Percentiles rank a stretch among this genome's conserved stretches.
These are phyloP conservation scores for Neurospora sp. DNA, from an alignment of 495 filamentous ascomycete genomes.

Conservation along the genomic window DNA sequence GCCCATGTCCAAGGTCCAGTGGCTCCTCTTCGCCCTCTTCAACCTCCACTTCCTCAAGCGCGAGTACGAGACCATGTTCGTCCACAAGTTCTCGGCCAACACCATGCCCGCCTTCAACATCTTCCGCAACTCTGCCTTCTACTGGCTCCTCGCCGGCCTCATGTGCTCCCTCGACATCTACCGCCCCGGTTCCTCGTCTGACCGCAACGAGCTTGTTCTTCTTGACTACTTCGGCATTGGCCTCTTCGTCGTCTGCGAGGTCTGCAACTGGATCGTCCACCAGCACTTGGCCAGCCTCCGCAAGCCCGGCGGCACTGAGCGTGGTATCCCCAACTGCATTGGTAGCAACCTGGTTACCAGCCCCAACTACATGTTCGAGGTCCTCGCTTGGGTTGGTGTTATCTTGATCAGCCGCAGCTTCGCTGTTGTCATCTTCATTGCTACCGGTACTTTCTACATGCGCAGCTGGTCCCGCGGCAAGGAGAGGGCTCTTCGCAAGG, in stretches of 20 bases:
- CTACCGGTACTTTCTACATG: conserved; percentile 65
- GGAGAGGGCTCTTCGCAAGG: conserved; percentile 77
- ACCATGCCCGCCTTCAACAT: conserved; percentile 86
- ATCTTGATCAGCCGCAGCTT: conserved; percentile 65
- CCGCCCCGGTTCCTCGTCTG: conserved; percentile 53
- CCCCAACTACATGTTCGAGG: conserved; percentile 96
- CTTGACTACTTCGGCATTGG: conserved; percentile 52
- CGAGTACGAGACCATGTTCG: conserved; percentile 85
- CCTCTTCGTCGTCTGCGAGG: conserved; percentile 64
- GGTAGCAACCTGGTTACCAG: conserved; percentile 85
- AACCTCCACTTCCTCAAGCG: conserved; percentile 86
- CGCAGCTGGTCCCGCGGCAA: conserved; percentile 80
- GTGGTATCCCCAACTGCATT: conserved; percentile 76
- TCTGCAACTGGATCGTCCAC: conserved; percentile 71
- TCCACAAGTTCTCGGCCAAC: conserved; percentile 88
- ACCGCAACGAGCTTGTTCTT: conserved; percentile 29
- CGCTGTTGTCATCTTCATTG: conserved; percentile 61
- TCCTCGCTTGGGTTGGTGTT: conserved; percentile 72
- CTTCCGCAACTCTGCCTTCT: conserved; percentile 84
- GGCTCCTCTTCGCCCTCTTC: conserved; percentile 59
- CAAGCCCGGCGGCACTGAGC: conserved; percentile 66
- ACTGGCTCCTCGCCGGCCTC: conserved; percentile 76
- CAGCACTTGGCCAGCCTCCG: conserved; percentile 64
- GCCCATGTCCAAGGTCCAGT: conserved; percentile 53
- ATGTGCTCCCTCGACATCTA: conserved; percentile 83